Evolutionary conservation across 75 land plant genomes (phyloP).

Genomic region (Selaginella tamariscina): DNA sequence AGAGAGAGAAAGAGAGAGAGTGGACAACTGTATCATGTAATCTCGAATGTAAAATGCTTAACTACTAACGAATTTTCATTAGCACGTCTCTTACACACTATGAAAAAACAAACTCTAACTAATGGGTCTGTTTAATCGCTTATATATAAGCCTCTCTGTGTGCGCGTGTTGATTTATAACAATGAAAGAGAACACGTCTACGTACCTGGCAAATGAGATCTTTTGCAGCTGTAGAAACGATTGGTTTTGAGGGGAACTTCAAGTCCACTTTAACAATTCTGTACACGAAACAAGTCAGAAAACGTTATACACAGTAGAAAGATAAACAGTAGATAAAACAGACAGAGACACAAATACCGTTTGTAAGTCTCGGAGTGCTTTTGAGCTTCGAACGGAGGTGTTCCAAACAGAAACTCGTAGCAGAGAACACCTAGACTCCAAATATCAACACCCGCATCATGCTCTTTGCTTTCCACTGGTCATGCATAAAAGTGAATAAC

Average conservation of each 20-base stretch:
- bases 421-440: slow-evolving; percentile 91
- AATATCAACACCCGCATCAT: slow-evolving; percentile 82
- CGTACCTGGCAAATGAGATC: slow-evolving; percentile 72
- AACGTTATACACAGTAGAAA: too few species aligned
- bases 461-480: slow-evolving; percentile 81
- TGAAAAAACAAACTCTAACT: too few species aligned
- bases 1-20: too few species aligned
- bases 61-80: too few species aligned
- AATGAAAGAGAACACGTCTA: background rate
- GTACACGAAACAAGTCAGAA: slow-evolving; percentile 13
- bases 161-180: too few species aligned
- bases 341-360: slow-evolving; percentile 30
- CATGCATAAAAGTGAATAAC: background rate
- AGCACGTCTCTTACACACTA: too few species aligned
- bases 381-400: slow-evolving; percentile 91
- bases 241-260: slow-evolving; percentile 68
- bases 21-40: too few species aligned
- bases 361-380: slow-evolving; percentile 87
- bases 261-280: slow-evolving; percentile 83
- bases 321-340: background rate
- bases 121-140: too few species aligned
- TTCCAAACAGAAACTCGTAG: slow-evolving; percentile 84
- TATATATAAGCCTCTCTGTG: too few species aligned
- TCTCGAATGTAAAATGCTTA: too few species aligned
- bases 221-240: slow-evolving; percentile 65